Percentiles rank a stretch among this genome's conserved stretches.
phyloP scores from a whole-genome alignment of 495 filamentous ascomycete species.

The Letharia lupina region DNA sequence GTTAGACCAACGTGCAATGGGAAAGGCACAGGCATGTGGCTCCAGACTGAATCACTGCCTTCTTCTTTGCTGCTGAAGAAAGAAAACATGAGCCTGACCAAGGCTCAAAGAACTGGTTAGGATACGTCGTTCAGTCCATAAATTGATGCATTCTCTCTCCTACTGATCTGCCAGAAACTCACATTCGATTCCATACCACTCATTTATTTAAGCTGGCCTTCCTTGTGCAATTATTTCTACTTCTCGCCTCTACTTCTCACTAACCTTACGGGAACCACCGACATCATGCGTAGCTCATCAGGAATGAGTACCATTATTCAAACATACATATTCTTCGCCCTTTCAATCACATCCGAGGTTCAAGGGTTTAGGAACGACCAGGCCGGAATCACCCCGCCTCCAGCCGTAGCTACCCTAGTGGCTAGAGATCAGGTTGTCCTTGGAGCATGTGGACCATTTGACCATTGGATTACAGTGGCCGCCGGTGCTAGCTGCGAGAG shows the following conservation, averaged over 20 bases:
- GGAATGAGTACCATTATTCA: background rate
- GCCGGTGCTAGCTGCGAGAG: background rate
- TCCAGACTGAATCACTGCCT: background rate
- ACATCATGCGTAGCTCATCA: background rate
- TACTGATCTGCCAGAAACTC: no score
- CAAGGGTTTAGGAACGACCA: background rate
- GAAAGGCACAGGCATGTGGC: no score
- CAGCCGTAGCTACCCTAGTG: background rate
- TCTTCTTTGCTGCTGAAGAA: background rate
- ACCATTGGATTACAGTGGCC: background rate
- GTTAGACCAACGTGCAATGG: no score
- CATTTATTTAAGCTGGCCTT: no score
- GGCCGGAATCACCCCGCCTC: background rate
- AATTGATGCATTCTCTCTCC: no score
- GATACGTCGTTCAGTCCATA: background rate
- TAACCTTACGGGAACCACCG: background rate
- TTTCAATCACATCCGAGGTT: background rate
- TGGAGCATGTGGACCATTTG: background rate
- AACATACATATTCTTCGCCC: background rate
- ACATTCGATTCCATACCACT: background rate
- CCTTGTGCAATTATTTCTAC: background rate
- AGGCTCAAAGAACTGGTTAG: background rate
- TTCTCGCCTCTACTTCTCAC: background rate
- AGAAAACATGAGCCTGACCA: background rate
- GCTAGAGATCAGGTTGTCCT: background rate